A percentile compares a stretch with the other conserved stretches of the same genome.
Conservation (phyloP, 306 rosid genomes). For the Rosa multiflora region DNA sequence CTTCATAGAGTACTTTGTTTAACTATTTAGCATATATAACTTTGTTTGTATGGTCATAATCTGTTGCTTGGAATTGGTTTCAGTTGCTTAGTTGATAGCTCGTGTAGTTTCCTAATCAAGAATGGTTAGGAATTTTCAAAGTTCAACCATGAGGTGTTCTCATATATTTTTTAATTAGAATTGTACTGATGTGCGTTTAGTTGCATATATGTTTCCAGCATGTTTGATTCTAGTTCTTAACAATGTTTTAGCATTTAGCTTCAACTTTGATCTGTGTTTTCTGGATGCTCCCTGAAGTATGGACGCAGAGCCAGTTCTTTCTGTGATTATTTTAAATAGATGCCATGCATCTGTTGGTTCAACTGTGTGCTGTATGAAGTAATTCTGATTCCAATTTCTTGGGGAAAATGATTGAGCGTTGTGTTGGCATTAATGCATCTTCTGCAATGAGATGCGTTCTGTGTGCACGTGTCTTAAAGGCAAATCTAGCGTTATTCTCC, state of each 20-base stretch:
- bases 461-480: background rate
- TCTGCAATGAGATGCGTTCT: constrained; percentile 6
- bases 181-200: background rate
- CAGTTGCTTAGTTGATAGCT: constrained; percentile 5
- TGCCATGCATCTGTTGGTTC: background rate
- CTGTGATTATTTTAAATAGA: background rate
- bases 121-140: background rate
- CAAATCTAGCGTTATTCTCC: background rate
- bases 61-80: constrained; percentile 1
- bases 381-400: background rate
- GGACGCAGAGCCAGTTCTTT: background rate
- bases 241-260: constrained; percentile 4
- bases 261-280: background rate
- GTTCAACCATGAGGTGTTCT: background rate
- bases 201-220: background rate
- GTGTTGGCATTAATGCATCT: constrained; percentile 11
- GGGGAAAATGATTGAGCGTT: background rate
- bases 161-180: background rate
- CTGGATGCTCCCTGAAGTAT: background rate
- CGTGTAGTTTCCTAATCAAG: background rate
- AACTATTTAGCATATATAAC: background rate
- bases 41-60: constrained; percentile 1
- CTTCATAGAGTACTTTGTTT: background rate
- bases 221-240: constrained; percentile 7
- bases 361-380: background rate